Percentiles rank a stretch among this genome's conserved stretches.
phyloP scores from a whole-genome alignment of 139 green algal species.

The Trebouxia sp. region DNA sequence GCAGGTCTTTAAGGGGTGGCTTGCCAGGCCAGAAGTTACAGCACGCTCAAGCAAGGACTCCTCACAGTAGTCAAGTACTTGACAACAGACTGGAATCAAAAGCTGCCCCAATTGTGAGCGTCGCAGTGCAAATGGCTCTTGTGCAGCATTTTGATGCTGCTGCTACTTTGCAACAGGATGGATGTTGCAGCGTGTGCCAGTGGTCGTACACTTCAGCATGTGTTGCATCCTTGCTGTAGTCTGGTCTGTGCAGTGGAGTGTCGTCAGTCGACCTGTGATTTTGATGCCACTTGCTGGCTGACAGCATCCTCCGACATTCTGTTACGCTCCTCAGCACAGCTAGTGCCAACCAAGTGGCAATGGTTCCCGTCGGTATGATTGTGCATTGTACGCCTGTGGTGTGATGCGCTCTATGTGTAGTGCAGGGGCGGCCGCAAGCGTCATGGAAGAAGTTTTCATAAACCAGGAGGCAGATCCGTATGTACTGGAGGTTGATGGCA shows the following conservation, averaged over 20 bases:
- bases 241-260: slow-evolving; percentile 22
- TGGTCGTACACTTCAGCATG: slow-evolving; percentile 24
- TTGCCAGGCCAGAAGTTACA: slow-evolving; percentile 26
- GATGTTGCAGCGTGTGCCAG: slow-evolving; percentile 23
- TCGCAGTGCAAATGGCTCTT: slow-evolving; percentile 17
- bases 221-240: slow-evolving; percentile 22
- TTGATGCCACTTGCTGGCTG: slow-evolving; percentile 26
- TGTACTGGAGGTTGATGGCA: slow-evolving; percentile 26
- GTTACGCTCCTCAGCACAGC: slow-evolving; percentile 25
- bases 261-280: slow-evolving; percentile 16
- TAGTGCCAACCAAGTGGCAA: slow-evolving; percentile 23
- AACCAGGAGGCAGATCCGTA: slow-evolving; percentile 17
- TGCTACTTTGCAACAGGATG: slow-evolving; percentile 24
- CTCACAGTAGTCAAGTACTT: slow-evolving; percentile 9
- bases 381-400: slow-evolving; percentile 23
- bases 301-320: slow-evolving; percentile 22
- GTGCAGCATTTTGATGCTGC: slow-evolving; percentile 19
- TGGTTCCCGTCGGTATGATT: slow-evolving; percentile 5
- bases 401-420: slow-evolving; percentile 18
- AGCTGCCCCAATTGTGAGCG: slow-evolving; percentile 1
- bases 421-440: slow-evolving; percentile 9
- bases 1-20: slow-evolving; percentile 21
- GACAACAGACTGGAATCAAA: slow-evolving; percentile 16
- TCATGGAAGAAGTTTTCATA: slow-evolving; percentile 24
- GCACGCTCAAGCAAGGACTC: slow-evolving; percentile 25